These are phyloP conservation scores for Lagerstroemia speciosa DNA, from an alignment of 345 rosid genomes.

Conservation along the genomic window DNA sequence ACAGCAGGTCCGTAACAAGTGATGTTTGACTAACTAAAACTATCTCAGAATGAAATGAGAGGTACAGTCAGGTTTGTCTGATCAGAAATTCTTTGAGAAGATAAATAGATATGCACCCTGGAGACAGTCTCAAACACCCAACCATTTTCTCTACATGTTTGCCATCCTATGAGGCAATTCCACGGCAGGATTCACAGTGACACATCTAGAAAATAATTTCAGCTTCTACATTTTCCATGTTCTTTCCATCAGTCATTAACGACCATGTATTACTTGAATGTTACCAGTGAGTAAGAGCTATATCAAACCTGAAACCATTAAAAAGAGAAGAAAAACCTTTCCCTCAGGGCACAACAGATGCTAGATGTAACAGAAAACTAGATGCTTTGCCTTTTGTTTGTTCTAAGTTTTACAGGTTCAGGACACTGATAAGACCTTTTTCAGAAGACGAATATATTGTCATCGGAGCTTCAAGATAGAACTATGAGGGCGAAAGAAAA, in stretches of 20 bases:
- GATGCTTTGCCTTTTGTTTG: too few species aligned
- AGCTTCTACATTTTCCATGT: not conserved
- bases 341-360: not conserved
- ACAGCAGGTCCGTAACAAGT: not conserved
- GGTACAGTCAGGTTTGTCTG: not conserved
- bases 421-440: too few species aligned
- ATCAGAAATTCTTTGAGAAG: not conserved
- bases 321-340: too few species aligned
- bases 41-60: not conserved
- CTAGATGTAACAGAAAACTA: too few species aligned
- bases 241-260: not conserved
- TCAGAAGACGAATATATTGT: not conserved
- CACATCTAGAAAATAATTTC: too few species aligned
- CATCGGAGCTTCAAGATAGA: not conserved
- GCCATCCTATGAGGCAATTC: too few species aligned
- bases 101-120: too few species aligned
- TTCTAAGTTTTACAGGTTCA: too few species aligned
- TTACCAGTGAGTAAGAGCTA: not conserved
- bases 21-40: not conserved
- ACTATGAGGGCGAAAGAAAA: not conserved
- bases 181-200: too few species aligned
- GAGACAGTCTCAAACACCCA: too few species aligned
- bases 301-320: not conserved
- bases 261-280: not conserved
- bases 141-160: too few species aligned